phyloP scores from a whole-genome alignment of 495 filamentous ascomycete species.

The Cercophora scortea region DNA sequence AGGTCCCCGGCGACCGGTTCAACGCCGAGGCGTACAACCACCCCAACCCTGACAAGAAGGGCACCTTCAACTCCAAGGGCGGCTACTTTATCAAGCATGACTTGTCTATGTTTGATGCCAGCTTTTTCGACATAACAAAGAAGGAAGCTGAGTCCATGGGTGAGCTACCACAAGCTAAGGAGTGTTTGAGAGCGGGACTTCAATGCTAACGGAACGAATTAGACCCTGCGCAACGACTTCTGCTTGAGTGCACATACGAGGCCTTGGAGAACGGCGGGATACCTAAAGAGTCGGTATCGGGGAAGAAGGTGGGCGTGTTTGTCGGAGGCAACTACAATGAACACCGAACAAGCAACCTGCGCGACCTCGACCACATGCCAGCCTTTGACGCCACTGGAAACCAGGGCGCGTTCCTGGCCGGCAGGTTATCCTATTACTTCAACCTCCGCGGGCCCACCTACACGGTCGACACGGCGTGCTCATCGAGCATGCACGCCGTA shows the following conservation, averaged over 20 bases:
- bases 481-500: conserved; percentile 53
- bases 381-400: conserved; percentile 35
- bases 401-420: conserved; percentile 41
- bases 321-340: conserved; percentile 33
- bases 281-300: conserved; percentile 36
- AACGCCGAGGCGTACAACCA: conserved; percentile 58
- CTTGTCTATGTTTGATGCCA: conserved; percentile 38
- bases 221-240: conserved; percentile 48
- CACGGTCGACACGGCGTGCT: conserved; percentile 82
- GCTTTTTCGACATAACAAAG: conserved; percentile 45
- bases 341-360: conserved; percentile 28
- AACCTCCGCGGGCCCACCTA: conserved; percentile 49
- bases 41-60: conserved; percentile 40
- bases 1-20: conserved; percentile 61
- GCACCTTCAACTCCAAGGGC: conserved; percentile 33
- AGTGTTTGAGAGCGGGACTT: too few species aligned
- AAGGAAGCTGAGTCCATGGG: conserved; percentile 44
- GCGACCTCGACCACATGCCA: conserved; percentile 31
- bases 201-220: neutral
- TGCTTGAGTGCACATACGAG: conserved; percentile 49
- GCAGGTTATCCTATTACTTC: conserved; percentile 50
- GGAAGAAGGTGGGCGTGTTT: conserved; percentile 37
- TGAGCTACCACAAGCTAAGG: neutral
- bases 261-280: conserved; percentile 43
- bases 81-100: conserved; percentile 51